Base-by-base conservation (phyloP, 2,329 filamentous ascomycete species). In the Apiospora saccharicola region DNA sequence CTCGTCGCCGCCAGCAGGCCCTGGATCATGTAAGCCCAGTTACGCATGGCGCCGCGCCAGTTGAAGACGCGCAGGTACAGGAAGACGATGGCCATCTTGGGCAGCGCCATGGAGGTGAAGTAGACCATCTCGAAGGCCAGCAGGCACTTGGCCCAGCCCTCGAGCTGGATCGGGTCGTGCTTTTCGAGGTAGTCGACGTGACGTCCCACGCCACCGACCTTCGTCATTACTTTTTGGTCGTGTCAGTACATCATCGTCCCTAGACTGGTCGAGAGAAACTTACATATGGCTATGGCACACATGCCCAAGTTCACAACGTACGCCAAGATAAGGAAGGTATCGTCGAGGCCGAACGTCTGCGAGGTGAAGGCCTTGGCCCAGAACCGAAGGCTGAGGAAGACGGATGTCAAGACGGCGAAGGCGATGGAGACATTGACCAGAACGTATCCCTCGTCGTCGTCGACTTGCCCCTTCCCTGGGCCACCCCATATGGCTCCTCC, bases 11-110 rank as follows among this genome's bases (percentile, higher is more conserved):
- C 74, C 5, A 77, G 72, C 24, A 75, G 49, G 5, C 47, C 74
- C 47, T 80, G 72, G 41, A 79, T 44, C n/a, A 71, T 30, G 53
- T 73, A 73, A 2, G 78, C 75, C 0, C 44, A 61, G 24, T 12
- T 67, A 1, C 77, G 75, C 75, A 76, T 78, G 4, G 69, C 26
- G 3, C 76, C 76, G 22, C 69, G 75, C 75, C 77, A 79, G 69
- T 75, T 76, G 71, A 81, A 79, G 13, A 81, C 73, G 34, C 78
- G 78, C n/a, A 80, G 73, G 64, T 80, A 81, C 14, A 80, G 75
- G 49, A 73, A 78, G 7, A 81, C 73, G 57, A 80, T 80, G 34
- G 77, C 75, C 69, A 80, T 75, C 73, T 80, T 80, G 26, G 78
- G 78, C 24, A 80, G 69, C 4, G 76, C 74, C 2, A 79, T 75